Evolutionary conservation across 306 rosid genomes (phyloP).

Genomic region (Begonia peltatifolia): DNA sequence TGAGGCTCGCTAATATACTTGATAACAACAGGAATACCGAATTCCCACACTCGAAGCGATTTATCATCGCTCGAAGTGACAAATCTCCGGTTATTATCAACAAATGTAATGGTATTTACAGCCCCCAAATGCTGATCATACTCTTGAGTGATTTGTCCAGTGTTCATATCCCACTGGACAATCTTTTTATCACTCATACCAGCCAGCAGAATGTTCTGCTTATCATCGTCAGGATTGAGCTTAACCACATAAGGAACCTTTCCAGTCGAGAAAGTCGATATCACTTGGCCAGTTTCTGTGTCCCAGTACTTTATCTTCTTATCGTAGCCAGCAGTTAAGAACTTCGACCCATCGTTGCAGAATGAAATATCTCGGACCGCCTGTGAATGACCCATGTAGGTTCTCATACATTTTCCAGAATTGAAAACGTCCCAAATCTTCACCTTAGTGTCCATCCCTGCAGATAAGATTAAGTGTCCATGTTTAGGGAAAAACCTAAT

Average conservation of each 20-base stretch:
- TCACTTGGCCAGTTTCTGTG: slow-evolving; percentile 92
- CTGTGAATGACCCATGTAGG: slow-evolving; percentile 85
- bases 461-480: slow-evolving; percentile 89
- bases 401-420: slow-evolving; percentile 94
- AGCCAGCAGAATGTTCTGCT: slow-evolving; percentile 84
- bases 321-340: slow-evolving; percentile 85
- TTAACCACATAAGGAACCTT: slow-evolving; percentile 87
- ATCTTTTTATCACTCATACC: slow-evolving; percentile 99
- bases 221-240: slow-evolving; percentile 92
- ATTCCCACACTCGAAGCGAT: slow-evolving; percentile 95
- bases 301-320: slow-evolving; percentile 99
- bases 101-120: slow-evolving; percentile 92
- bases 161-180: slow-evolving; percentile 97
- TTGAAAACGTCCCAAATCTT: slow-evolving; percentile 98
- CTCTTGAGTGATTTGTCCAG: slow-evolving; percentile 93
- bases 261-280: slow-evolving; percentile 80
- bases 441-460: slow-evolving; percentile 82
- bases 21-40: slow-evolving; percentile 89
- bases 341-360: slow-evolving; percentile 74
- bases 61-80: slow-evolving; percentile 97
- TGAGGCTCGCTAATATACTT: slow-evolving; percentile 98
- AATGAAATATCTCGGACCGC: slow-evolving; percentile 91
- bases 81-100: slow-evolving; percentile 89
- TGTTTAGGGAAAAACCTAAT: slow-evolving; percentile 79
- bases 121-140: slow-evolving; percentile 99